Evolutionary conservation across 768 basidiomycete genomes (phyloP).

Genomic region (Collybia nuda): DNA sequence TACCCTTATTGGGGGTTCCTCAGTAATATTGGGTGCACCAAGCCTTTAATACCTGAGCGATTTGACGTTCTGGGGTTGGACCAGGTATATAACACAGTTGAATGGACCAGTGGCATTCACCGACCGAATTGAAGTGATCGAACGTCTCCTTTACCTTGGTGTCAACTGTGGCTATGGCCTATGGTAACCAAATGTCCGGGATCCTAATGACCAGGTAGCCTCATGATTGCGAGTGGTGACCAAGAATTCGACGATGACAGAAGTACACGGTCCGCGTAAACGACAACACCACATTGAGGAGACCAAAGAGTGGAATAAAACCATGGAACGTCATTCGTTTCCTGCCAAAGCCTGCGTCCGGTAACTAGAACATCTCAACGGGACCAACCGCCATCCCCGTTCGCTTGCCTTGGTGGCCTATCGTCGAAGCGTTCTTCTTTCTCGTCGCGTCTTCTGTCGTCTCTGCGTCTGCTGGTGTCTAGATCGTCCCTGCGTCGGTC

Average conservation of each 20-base stretch:
- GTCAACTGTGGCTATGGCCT: not conserved
- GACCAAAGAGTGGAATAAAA: conserved; percentile 51
- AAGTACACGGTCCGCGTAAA: conserved; percentile 56
- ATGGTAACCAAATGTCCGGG: not conserved
- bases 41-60: no score
- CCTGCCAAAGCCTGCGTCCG: conserved; percentile 32
- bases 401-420: conserved; percentile 67
- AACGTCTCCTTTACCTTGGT: not conserved
- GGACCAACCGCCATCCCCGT: conserved; percentile 77
- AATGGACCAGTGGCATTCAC: not conserved
- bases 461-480: conserved; percentile 54
- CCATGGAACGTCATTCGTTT: conserved; percentile 37
- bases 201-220: conserved; percentile 16
- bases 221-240: conserved; percentile 36
- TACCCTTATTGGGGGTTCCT: no score
- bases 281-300: conserved; percentile 47
- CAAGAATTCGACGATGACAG: conserved; percentile 37
- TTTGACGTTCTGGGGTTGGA: no score
- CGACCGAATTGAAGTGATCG: not conserved
- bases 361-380: conserved; percentile 52
- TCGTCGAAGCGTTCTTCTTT: conserved; percentile 83
- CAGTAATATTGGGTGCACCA: no score
- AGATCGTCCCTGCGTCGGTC: conserved; percentile 83
- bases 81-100: no score
- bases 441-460: conserved; percentile 80